Conservation (phyloP, 164 flowering plant species). For the Umbellularia californica region DNA sequence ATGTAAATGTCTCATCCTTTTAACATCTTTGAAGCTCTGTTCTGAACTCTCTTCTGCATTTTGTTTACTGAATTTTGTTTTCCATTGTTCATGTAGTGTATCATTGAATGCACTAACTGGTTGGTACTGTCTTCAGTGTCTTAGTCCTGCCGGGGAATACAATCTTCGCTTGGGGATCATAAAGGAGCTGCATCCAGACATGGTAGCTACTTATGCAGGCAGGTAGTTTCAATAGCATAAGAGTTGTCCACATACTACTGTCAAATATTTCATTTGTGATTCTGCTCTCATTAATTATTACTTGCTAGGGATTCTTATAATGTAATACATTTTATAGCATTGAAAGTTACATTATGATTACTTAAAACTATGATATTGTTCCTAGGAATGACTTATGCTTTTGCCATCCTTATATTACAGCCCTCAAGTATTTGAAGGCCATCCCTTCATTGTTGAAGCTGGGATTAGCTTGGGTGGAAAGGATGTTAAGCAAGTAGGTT, state of each 20-base stretch:
- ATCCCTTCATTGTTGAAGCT: slow-evolving; percentile 96
- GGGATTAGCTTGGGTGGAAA: slow-evolving; percentile 96
- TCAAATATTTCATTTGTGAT: slow-evolving; percentile 2
- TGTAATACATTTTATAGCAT: neutral
- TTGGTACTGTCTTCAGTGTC: slow-evolving; percentile 53
- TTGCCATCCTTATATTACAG: slow-evolving; percentile 31
- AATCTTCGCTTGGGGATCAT: slow-evolving; percentile 95
- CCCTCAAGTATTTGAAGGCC: slow-evolving; percentile 98
- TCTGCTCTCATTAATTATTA: neutral
- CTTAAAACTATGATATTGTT: slow-evolving; percentile 1
- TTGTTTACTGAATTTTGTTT: neutral
- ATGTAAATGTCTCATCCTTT: slow-evolving; percentile 41
- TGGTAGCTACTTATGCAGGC: slow-evolving; percentile 97
- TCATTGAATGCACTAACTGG: neutral
- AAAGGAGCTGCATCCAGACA: slow-evolving; percentile 96
- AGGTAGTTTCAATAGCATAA: slow-evolving; percentile 37
- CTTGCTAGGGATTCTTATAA: neutral
- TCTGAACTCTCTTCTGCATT: neutral
- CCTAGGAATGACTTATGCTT: slow-evolving; percentile 4
- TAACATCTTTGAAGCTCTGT: neutral
- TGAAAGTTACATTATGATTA: neutral
- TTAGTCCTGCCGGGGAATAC: slow-evolving; percentile 99
- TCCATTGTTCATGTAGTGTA: neutral
- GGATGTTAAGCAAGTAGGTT: slow-evolving; percentile 92
- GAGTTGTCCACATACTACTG: neutral